Base-by-base conservation (phyloP, 495 filamentous ascomycete genomes). In the Daldinia grandis region DNA sequence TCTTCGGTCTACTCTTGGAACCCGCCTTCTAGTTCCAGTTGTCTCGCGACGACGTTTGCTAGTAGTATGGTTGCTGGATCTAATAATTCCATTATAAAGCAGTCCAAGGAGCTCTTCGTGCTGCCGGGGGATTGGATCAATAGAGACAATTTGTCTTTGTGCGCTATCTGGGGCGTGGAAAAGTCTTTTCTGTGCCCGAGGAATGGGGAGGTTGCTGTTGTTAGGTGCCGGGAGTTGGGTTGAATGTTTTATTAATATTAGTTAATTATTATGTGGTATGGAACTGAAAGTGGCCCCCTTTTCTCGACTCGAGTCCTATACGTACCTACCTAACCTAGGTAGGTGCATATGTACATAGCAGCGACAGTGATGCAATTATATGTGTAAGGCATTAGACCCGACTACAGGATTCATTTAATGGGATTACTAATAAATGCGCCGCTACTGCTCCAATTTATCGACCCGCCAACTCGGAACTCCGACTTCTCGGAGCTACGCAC, bases 191-290 rank as follows among this genome's bases (percentile, higher is more conserved):
- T 76, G n/a, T 78, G 74, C 62, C 74, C 76, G 15, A 72, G 71
- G 67, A 78, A 78, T 61, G 76, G 76, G 57, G 76, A 73, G 53
- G 69, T 75, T 27, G 74, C 68, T 30, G 61, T 78, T 53, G 77
- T 79, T 31, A 69, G 54, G 44, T 76, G 73, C 10, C 15, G 14
- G 17, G 51, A 14, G 12, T 27, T 63, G 8, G 28, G 28, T 30
- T 30, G 8, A 30, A 8, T 30, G 1, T 30, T 30, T 30, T 30
- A 30, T n/a, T n/a, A n/a, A n/a, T n/a, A n/a, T n/a, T n/a, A n/a
- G n/a, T n/a, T n/a, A n/a, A n/a, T n/a, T n/a, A n/a, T n/a, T n/a
- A n/a, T n/a, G n/a, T n/a, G n/a, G n/a, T n/a, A n/a, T n/a, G n/a
- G n/a, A n/a, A n/a, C n/a, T n/a, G n/a, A n/a, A n/a, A n/a, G n/a